Percentiles rank a stretch among this genome's conserved stretches.
Conservation (phyloP, 1,284 basidiomycete genomes). For the Pisolithus thermaeus region DNA sequence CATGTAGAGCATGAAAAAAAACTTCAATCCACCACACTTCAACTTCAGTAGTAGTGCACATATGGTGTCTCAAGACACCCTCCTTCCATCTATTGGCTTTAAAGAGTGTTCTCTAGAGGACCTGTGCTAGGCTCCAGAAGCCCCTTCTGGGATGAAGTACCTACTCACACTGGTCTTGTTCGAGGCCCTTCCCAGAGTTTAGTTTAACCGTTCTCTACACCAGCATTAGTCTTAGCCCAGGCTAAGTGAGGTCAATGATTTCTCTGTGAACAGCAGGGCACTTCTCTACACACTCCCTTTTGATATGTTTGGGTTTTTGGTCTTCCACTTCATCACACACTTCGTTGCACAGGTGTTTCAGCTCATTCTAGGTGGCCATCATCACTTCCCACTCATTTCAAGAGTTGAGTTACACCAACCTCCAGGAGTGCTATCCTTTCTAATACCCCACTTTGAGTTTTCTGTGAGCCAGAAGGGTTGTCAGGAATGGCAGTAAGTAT, state of each 20-base stretch:
- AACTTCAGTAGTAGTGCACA: too few species aligned
- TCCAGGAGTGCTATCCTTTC: constrained; percentile 10
- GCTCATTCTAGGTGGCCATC: constrained; percentile 4
- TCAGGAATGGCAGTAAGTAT: not conserved
- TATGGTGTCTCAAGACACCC: too few species aligned
- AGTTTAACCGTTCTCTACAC: too few species aligned
- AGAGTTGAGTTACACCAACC: not conserved
- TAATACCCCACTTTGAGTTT: constrained; percentile 5
- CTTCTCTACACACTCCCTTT: constrained; percentile 4
- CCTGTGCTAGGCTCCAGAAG: too few species aligned
- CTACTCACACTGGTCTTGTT: too few species aligned
- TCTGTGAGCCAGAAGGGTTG: not conserved
- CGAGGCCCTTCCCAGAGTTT: too few species aligned
- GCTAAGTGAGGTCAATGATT: constrained; percentile 15
- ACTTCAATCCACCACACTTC: too few species aligned
- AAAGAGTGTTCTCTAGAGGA: too few species aligned
- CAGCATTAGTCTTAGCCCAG: not conserved
- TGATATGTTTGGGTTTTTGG: constrained; percentile 13
- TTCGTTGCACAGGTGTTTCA: constrained; percentile 10
- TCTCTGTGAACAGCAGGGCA: constrained; percentile 2
- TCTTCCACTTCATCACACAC: not conserved
- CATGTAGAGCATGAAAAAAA: too few species aligned
- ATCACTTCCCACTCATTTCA: not conserved
- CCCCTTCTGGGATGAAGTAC: too few species aligned
- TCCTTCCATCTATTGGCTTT: too few species aligned